These are phyloP conservation scores for Anastatica hierochuntica DNA, from an alignment of 345 rosid genomes.

Conservation along the genomic window DNA sequence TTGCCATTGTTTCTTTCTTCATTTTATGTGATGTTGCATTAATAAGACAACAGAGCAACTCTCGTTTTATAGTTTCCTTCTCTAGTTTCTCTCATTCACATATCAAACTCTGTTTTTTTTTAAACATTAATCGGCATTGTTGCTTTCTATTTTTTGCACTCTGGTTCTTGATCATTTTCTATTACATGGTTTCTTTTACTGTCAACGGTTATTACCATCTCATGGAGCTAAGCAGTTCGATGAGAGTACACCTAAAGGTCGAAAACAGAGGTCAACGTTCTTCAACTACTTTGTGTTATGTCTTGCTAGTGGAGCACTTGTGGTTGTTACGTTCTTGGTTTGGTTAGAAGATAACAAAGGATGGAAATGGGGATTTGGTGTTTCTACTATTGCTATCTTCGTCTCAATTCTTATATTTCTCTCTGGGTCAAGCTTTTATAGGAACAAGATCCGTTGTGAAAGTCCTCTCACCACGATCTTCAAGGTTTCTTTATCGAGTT, in stretches of 20 bases:
- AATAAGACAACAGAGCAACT: too few relatives aligned
- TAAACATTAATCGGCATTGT: too few relatives aligned
- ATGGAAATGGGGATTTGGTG: slow-evolving; percentile 91
- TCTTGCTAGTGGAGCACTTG: slow-evolving; percentile 72
- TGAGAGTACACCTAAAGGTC: slow-evolving; percentile 44
- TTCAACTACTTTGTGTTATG: slow-evolving; percentile 89
- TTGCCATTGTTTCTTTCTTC: too few relatives aligned
- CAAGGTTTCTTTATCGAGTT: slow-evolving; percentile 38
- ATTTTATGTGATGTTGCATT: too few relatives aligned
- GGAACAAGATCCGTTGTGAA: slow-evolving; percentile 70
- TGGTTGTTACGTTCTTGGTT: slow-evolving; percentile 83
- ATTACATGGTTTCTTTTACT: too few relatives aligned
- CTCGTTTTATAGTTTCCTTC: too few relatives aligned
- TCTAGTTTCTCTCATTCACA: too few relatives aligned
- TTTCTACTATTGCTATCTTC: slow-evolving; percentile 61
- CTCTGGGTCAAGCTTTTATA: slow-evolving; percentile 50
- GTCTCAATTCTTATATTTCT: slow-evolving; percentile 62
- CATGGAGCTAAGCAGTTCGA: too few relatives aligned
- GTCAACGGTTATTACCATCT: too few relatives aligned
- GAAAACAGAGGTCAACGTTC: slow-evolving; percentile 81
- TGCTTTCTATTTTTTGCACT: too few relatives aligned
- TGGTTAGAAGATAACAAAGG: slow-evolving; percentile 95
- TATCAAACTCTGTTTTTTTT: too few relatives aligned
- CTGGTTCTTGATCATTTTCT: too few relatives aligned
- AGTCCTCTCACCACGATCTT: slow-evolving; percentile 79